Conservation (phyloP, 164 flowering plant genomes). For the Nelumbo lutea region DNA sequence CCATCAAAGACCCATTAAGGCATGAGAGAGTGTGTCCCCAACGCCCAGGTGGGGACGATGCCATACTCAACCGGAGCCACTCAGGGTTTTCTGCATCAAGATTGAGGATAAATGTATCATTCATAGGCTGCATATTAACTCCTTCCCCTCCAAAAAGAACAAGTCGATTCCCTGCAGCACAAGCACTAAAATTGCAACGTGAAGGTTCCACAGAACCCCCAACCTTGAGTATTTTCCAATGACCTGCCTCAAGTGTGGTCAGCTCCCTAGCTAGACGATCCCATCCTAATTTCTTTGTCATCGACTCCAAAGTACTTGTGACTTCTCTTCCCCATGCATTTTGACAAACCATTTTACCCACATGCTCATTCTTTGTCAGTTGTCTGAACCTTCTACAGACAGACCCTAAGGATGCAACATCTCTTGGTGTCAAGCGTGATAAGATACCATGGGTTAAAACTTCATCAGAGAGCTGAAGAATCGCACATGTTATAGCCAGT, state of each 20-base stretch:
- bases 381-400: slow-evolving; percentile 68
- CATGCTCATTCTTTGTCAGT: slow-evolving; percentile 73
- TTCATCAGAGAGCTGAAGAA: slow-evolving; percentile 81
- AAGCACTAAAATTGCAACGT: slow-evolving; percentile 84
- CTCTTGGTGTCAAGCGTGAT: slow-evolving; percentile 78
- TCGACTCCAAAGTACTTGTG: slow-evolving; percentile 61
- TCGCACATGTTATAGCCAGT: slow-evolving; percentile 39
- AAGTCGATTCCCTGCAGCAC: slow-evolving; percentile 80
- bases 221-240: slow-evolving; percentile 75
- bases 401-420: slow-evolving; percentile 84
- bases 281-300: slow-evolving; percentile 75
- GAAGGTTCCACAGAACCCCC: slow-evolving; percentile 85
- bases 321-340: slow-evolving; percentile 90
- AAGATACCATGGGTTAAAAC: slow-evolving; percentile 73
- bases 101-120: slow-evolving; percentile 83
- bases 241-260: slow-evolving; percentile 83
- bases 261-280: slow-evolving; percentile 77
- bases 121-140: slow-evolving; percentile 87
- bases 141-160: slow-evolving; percentile 93
- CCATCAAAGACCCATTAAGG: slow-evolving; percentile 72
- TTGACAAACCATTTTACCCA: slow-evolving; percentile 83
- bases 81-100: slow-evolving; percentile 64
- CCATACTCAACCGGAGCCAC: slow-evolving; percentile 65
- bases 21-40: slow-evolving; percentile 92
- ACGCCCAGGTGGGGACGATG: slow-evolving; percentile 85